Evolutionary conservation across 805 yeast species (phyloP), one percentile per base, ranked within the genome.

Genomic region (Monosporozyma servazzii): DNA sequence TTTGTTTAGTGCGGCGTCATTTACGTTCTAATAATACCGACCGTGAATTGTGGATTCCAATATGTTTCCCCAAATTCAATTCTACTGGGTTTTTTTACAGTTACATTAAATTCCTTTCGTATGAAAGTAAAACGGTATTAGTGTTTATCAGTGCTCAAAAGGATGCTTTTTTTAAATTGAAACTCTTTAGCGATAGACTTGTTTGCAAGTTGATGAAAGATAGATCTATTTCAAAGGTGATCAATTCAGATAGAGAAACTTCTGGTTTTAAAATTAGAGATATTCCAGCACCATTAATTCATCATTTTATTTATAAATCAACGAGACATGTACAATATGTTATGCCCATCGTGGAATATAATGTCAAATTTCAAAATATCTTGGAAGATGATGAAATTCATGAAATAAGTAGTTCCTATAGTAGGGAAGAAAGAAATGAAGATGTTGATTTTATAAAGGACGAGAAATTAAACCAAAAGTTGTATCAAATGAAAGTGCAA

Each of bases 41-140:
- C 51, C 86, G 86, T 57, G 96, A 90, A 61, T 79, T 88, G 52
- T 93, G 98, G 98, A 78, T 87, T 11, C 99, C 99, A 0, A 74
- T 91, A 0, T 91, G 99, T 66, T 74, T 91, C 64, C 96, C 98
- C 0, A 81, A 86, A 58, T 91, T 91, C 71, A 91, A 93, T 62
- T 71, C 88, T 1, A 81, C 82, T 56, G 99, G 99, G 9, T 93
- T 90, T 60, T 68, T 91, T 5, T 86, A 93, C 62, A 81, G 88
- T 11, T 88, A 85, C 60, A 85, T 89, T 44, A 82, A 81, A 52
- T 81, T 81, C 56, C 63, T 83, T 46, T 64, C 71, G 17, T 68
- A 67, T 21, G 45, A 30, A 15, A 51, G 53, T 15, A 69, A 66
- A 50, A 58, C 76, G 2, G 73, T 75, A 1, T 58, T 78, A 20